Percentiles rank a stretch among this genome's conserved stretches.
These are phyloP conservation scores for Xerophyta viscosa DNA, from an alignment of 106 monocot genomes.

Conservation along the genomic window DNA sequence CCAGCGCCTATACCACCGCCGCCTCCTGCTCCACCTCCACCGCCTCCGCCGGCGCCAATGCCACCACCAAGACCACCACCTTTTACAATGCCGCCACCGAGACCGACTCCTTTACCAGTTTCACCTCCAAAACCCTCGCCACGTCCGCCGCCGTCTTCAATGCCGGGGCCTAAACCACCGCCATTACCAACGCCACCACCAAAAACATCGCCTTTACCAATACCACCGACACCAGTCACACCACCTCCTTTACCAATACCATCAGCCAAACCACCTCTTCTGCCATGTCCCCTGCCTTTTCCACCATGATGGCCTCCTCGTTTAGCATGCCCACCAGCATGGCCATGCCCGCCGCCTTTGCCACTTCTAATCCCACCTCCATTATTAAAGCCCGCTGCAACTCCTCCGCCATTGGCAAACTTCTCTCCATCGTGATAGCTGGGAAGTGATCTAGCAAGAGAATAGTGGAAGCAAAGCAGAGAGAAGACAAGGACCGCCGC, in stretches of 20 bases:
- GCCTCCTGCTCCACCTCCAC: background rate
- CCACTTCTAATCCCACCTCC: background rate
- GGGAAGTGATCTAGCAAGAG: too few relatives aligned
- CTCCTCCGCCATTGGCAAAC: background rate
- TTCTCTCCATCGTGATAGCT: too few relatives aligned
- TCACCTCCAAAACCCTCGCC: background rate
- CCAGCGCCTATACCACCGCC: background rate
- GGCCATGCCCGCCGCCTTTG: background rate
- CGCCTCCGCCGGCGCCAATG: background rate
- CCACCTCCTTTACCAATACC: background rate
- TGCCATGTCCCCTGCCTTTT: background rate
- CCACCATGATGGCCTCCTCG: background rate
- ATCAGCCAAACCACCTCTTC: background rate
- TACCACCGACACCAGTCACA: background rate
- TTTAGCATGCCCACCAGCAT: background rate
- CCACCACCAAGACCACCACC: constrained; percentile 1
- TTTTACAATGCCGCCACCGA: background rate
- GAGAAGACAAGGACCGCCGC: background rate
- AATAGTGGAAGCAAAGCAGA: too few relatives aligned
- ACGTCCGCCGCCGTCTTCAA: background rate
- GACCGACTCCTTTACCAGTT: background rate
- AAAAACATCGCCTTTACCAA: background rate
- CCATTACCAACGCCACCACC: background rate
- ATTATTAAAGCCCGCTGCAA: background rate
- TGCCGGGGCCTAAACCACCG: background rate